Percentiles rank a stretch among this genome's conserved stretches.
Conservation (phyloP, 441 rosid genomes). For the Pelargonium citronellum region DNA sequence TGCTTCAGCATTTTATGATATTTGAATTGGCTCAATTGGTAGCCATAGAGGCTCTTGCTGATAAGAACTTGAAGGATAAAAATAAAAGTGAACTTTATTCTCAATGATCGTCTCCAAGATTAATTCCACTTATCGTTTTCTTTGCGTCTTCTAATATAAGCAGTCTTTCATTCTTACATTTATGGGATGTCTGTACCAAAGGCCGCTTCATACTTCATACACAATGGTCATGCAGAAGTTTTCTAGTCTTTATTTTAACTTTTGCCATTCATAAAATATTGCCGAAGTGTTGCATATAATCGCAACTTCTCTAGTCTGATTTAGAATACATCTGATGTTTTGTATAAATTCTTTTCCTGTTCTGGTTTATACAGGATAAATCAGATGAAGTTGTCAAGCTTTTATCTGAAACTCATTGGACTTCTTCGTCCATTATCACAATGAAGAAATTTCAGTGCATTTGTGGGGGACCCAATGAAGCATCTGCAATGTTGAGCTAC, state of each 20-base stretch:
- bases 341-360: background rate
- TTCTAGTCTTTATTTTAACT: background rate
- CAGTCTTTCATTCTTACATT: background rate
- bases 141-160: background rate
- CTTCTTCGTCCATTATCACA: constrained; percentile 59
- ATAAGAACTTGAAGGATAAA: background rate
- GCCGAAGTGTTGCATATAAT: no score
- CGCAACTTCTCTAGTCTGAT: no score
- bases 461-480: constrained; percentile 61
- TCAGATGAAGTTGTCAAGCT: constrained; percentile 45
- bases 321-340: background rate
- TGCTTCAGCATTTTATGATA: background rate
- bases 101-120: background rate
- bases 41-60: background rate
- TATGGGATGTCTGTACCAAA: no score
- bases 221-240: no score
- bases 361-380: constrained; percentile 42
- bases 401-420: constrained; percentile 70
- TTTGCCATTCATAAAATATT: no score
- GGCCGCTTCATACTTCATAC: no score
- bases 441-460: constrained; percentile 47
- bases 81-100: background rate
- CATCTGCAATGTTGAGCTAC: constrained; percentile 57
- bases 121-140: background rate
- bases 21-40: background rate